Evolutionary conservation across 2,329 filamentous ascomycete species (phyloP).

Genomic region (Trichoderma sp.): DNA sequence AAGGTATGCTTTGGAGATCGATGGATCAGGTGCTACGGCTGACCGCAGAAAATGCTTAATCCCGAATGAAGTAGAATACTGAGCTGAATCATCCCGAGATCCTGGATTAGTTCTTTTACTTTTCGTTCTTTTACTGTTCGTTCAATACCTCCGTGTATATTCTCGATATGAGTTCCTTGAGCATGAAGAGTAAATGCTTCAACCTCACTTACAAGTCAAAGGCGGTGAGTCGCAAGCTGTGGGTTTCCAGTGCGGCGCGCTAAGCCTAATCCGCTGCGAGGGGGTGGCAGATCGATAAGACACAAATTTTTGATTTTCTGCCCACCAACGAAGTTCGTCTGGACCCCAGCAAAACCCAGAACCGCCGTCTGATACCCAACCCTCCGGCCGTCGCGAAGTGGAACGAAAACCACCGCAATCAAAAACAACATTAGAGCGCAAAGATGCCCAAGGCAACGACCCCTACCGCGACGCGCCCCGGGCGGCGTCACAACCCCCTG

Average conservation of each 20-base stretch:
- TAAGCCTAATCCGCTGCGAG: constrained; percentile 40
- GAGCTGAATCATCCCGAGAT: no score
- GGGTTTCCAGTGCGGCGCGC: constrained; percentile 28
- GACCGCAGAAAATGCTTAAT: no score
- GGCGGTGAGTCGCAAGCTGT: constrained; percentile 38
- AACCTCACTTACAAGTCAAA: constrained; percentile 28
- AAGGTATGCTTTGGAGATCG: no score
- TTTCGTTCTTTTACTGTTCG: no score
- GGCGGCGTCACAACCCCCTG: constrained; percentile 83
- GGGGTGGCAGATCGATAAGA: constrained; percentile 47
- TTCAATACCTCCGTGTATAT: no score
- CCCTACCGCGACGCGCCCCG: constrained; percentile 58
- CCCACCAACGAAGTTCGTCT: constrained; percentile 32
- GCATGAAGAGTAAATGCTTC: background rate
- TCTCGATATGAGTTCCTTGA: no score
- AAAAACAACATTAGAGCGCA: constrained; percentile 30
- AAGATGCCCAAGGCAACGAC: constrained; percentile 79
- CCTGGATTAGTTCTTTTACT: no score
- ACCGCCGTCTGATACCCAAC: constrained; percentile 2
- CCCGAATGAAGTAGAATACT: no score
- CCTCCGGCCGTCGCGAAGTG: background rate
- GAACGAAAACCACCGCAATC: background rate
- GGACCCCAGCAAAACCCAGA: constrained; percentile 12
- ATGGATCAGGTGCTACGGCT: no score
- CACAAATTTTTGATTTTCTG: constrained; percentile 43